Percentiles rank a stretch among this genome's conserved stretches.
Evolutionary conservation across 1,139 yeast species (phyloP).

Genomic region (Kluyveromyces sp.): DNA sequence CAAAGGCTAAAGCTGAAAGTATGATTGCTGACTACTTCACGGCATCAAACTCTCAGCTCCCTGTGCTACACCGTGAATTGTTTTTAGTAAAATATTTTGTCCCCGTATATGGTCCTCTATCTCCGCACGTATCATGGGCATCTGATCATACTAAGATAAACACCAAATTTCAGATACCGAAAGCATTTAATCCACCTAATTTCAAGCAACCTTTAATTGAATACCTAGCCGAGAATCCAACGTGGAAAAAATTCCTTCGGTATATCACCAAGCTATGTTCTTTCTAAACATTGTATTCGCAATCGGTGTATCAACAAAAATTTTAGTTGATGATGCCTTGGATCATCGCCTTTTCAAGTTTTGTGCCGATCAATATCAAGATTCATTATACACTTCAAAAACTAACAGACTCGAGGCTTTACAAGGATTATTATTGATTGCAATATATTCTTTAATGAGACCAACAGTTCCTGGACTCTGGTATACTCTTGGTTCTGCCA

Average conservation of each 20-base stretch:
- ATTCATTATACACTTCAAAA: constrained; percentile 47
- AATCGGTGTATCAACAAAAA: constrained; percentile 68
- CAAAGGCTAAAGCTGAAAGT: constrained; percentile 61
- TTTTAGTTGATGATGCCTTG: constrained; percentile 57
- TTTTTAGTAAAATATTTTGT: constrained; percentile 58
- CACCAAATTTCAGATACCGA: constrained; percentile 20
- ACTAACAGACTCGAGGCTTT: constrained; percentile 59
- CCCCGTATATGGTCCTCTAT: constrained; percentile 68
- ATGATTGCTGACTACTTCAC: constrained; percentile 64
- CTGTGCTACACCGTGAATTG: constrained; percentile 72
- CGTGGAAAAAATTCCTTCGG: constrained; percentile 36
- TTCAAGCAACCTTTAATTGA: constrained; percentile 2
- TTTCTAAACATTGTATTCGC: constrained; percentile 74
- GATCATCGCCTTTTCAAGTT: constrained; percentile 66
- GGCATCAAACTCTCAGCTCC: constrained; percentile 75
- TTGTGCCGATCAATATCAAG: constrained; percentile 58
- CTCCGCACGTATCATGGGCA: constrained; percentile 49
- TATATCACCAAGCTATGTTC: constrained; percentile 42
- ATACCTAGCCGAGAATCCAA: constrained; percentile 7
- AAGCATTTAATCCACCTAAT: background rate
- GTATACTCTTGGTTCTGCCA: constrained; percentile 78
- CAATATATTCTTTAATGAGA: constrained; percentile 66
- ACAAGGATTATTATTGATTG: constrained; percentile 61
- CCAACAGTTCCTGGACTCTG: constrained; percentile 87
- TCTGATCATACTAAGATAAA: constrained; percentile 52